These are phyloP conservation scores for Penicillium paxilli DNA, from an alignment of 495 filamentous ascomycete species.

Conservation along the genomic window DNA sequence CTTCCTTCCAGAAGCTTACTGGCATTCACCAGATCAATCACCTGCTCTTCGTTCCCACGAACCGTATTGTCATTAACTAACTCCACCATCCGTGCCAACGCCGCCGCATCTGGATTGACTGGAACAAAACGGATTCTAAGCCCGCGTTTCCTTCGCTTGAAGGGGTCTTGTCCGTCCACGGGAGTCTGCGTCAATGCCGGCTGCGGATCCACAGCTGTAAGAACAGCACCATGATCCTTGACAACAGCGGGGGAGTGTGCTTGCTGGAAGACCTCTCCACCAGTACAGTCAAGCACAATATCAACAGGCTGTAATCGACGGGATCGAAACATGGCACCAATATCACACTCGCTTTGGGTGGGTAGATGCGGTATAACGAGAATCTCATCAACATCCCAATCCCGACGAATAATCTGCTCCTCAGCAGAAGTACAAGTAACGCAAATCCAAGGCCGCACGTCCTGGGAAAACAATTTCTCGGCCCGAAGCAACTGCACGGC, in stretches of 20 bases:
- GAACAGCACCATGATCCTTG: constrained; percentile 33
- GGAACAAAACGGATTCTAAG: constrained; percentile 38
- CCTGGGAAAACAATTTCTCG: constrained; percentile 29
- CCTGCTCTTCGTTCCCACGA: constrained; percentile 31
- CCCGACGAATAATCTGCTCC: constrained; percentile 20
- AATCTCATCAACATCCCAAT: constrained; percentile 34
- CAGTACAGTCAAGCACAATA: constrained; percentile 41
- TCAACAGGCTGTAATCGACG: constrained; percentile 38
- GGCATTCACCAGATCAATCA: constrained; percentile 33
- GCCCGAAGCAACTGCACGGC: constrained; percentile 38
- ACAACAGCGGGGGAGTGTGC: constrained; percentile 35
- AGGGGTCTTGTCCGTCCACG: constrained; percentile 13
- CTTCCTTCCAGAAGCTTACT: constrained; percentile 29
- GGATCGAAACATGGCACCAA: constrained; percentile 31
- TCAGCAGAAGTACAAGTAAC: constrained; percentile 36
- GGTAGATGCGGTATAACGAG: constrained; percentile 29
- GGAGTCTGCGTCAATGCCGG: constrained; percentile 17
- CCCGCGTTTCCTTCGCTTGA: constrained; percentile 21
- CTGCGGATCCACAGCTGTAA: constrained; percentile 37
- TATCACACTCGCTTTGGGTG: constrained; percentile 24
- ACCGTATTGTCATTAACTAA: constrained; percentile 35
- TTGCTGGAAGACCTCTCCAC: constrained; percentile 31
- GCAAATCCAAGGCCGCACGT: constrained; percentile 40
- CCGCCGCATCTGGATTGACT: constrained; percentile 36
- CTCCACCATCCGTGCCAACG: constrained; percentile 29